Conservation (phyloP, 1,284 basidiomycete species). For the Rhodotorula sp. region DNA sequence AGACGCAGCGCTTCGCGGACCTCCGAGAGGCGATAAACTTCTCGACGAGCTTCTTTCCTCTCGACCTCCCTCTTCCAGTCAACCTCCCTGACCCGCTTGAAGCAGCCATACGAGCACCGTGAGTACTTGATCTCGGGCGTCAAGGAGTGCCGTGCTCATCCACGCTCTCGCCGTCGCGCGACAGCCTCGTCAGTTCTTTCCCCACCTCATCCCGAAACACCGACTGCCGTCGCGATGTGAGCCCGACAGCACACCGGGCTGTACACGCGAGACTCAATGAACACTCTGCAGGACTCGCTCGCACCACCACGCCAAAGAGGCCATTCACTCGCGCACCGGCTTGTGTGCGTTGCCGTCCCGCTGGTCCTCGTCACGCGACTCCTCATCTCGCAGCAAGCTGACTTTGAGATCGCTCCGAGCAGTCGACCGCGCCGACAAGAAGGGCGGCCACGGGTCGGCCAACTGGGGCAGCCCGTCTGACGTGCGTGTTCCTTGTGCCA, state of each 20-base stretch:
- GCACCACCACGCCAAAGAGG: slow-evolving; percentile 1
- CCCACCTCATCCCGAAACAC: not conserved
- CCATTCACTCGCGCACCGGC: not conserved
- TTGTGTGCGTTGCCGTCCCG: not conserved
- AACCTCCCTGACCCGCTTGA: not conserved
- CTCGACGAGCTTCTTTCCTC: not conserved
- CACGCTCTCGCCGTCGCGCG: not conserved
- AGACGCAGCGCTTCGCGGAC: too few species aligned
- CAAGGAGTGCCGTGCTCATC: not conserved
- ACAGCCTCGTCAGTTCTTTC: not conserved
- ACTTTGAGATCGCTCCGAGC: not conserved
- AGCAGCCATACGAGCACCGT: not conserved
- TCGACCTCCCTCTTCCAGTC: not conserved
- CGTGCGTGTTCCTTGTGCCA: not conserved
- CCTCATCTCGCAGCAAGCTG: not conserved
- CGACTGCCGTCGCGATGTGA: not conserved
- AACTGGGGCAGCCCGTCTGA: slow-evolving; percentile 13
- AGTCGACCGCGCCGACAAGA: not conserved
- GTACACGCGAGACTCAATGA: too few species aligned
- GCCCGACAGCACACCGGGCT: too few species aligned
- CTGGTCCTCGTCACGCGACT: too few species aligned
- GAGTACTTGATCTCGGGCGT: not conserved
- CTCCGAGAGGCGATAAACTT: too few species aligned
- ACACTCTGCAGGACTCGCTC: not conserved
- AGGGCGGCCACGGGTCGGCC: slow-evolving; percentile 7